Base-by-base conservation (phyloP, 192 early-diverging fungal species). In the Entophlyctis helioformis region DNA sequence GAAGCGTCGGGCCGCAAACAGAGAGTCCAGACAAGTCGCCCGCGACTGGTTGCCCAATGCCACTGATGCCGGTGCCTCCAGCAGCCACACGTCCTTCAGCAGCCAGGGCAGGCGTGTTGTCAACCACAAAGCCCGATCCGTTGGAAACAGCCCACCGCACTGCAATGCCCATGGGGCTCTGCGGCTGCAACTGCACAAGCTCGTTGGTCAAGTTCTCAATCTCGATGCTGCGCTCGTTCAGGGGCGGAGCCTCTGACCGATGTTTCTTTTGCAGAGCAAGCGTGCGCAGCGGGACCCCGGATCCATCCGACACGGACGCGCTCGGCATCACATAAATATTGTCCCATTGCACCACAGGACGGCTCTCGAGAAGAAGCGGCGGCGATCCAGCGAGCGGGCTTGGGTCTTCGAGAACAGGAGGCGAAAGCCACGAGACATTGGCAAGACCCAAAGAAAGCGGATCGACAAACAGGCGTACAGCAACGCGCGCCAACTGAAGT, bases 391-490 rank as follows among this genome's bases (percentile, higher is more conserved):
- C n/a, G n/a, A n/a, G n/a, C n/a, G n/a, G n/a, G n/a, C n/a, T n/a
- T n/a, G n/a, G n/a, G n/a, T n/a, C n/a, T 11, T 31, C 29, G 29
- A 31, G 4, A 31, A 31, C 29, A 4, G 4, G 29, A 11, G 29
- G 29, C 6, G 6, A 8, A 1, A 80, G 50, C 38, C 50, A 59
- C 12, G 57, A 57, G 23, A 52, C 54, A n/a, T n/a, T n/a, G n/a
- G n/a, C n/a, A n/a, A n/a, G n/a, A n/a, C n/a, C n/a, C n/a, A n/a
- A n/a, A n/a, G n/a, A n/a, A n/a, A n/a, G n/a, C n/a, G n/a, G n/a
- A 44, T 91, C 81, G 18, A 82, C 75, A 66, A 87, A 87, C 7
- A 84, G 50, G 2, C 78, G 63, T 3, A 87, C 62, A 44, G 81
- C 78, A 36, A 89, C 67, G 22, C 60, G 56, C 47, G 78, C 59